Evolutionary conservation across 2,329 filamentous ascomycete species (phyloP).

Genomic region (Alternaria arborescens): DNA sequence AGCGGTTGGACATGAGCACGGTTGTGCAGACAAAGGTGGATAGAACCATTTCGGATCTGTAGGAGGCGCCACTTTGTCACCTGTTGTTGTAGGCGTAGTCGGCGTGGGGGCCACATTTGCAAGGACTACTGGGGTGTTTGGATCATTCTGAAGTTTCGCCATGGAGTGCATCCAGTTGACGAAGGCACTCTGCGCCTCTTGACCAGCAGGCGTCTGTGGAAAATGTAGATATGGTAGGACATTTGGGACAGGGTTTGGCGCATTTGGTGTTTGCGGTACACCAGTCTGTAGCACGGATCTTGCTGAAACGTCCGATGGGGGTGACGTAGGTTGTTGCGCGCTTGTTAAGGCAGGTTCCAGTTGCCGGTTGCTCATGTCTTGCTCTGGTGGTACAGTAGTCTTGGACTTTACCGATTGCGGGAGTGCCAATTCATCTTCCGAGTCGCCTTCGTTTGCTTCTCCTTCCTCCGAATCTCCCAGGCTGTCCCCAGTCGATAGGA

Average conservation of each 20-base stretch:
- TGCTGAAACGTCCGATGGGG: neutral
- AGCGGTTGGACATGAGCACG: neutral
- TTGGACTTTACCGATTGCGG: constrained; percentile 24
- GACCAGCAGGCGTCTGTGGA: constrained; percentile 41
- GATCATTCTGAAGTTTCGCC: constrained; percentile 29
- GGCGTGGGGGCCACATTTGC: constrained; percentile 9
- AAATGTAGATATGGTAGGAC: constrained; percentile 38
- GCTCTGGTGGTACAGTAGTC: neutral
- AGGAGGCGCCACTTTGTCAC: constrained; percentile 29
- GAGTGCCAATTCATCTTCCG: constrained; percentile 44
- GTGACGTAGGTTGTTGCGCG: neutral
- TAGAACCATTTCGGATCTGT: constrained; percentile 42
- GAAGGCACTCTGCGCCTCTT: constrained; percentile 38
- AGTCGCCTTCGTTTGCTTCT: constrained; percentile 21
- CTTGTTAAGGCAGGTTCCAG: neutral
- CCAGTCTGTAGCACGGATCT: constrained; percentile 7
- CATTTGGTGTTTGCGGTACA: constrained; percentile 17
- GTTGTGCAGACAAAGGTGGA: constrained; percentile 28
- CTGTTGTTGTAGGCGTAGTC: constrained; percentile 11
- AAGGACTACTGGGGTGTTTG: constrained; percentile 12
- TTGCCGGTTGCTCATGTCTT: neutral
- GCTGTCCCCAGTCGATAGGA: constrained; percentile 43
- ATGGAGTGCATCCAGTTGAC: constrained; percentile 24
- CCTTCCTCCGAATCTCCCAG: constrained; percentile 50
- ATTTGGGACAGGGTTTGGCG: constrained; percentile 28